Base-by-base conservation (phyloP, 1,284 basidiomycete genomes). In the Austroboletus novae-zelandiae region DNA sequence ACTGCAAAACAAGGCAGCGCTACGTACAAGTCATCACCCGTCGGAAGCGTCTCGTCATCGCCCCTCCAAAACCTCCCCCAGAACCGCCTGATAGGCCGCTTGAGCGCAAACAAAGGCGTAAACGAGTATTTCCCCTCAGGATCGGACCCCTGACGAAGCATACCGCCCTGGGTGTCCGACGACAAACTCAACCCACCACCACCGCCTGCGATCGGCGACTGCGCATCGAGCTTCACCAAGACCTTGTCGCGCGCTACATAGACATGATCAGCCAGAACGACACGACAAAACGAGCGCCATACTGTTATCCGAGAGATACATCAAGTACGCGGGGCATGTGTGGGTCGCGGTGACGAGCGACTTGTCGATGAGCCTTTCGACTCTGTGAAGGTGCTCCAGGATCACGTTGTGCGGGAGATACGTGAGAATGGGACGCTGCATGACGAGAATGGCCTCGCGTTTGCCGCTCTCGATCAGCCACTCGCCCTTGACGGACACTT, bases 51-150 rank as follows among this genome's bases (percentile, higher is more conserved):
- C n/a, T 7, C 29, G 4, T 51, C 47, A 9, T 25, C 41, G 25
- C 60, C 62, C 3, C 59, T 45, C 45, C 64, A 62, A n/a, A 53
- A 47, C 31, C 65, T 54, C 20, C 20, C 20, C 45, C 48, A 44
- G n/a, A 36, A 23, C 14, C 52, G 55, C 17, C 41, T 54, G 9
- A 61, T 59, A 15, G 50, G 60, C 9, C 55, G 63, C 18, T 30
- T 62, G 43, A 66, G 23, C 7, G 50, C 17, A 34, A 41, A 62
- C 9, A 68, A 57, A 0, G 65, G 65, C 0, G 53, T 68, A 43
- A 55, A 64, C 1, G 29, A 9, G 11, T 48, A 51, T 0, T 47
- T 44, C 15, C 57, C 55, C 3, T 27, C 42, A 13, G 53, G 23
- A 13, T 55, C 52, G 7, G 18, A 17, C 2, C 43, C 66, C n/a